These are phyloP conservation scores for Globisporangium cystogenes DNA, from an alignment of 352 stramenopile genomes.

Conservation along the genomic window DNA sequence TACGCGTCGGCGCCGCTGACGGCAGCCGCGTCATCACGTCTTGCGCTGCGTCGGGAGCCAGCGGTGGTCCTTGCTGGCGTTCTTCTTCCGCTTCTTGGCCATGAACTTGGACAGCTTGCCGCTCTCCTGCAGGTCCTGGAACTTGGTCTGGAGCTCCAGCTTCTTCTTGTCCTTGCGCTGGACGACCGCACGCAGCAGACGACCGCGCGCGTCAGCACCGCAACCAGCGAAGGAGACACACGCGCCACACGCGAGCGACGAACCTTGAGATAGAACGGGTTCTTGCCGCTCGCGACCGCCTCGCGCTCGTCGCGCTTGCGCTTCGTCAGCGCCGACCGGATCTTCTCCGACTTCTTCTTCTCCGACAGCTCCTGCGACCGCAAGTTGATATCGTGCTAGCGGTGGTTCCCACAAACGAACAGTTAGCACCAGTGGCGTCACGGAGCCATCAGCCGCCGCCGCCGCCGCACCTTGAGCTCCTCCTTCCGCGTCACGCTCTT, in stretches of 20 bases:
- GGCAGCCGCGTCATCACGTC: constrained; percentile 11
- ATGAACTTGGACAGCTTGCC: constrained; percentile 91
- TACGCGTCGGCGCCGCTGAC: too few relatives aligned
- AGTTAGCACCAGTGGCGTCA: neutral
- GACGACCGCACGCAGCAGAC: constrained; percentile 1
- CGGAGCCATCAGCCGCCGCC: neutral
- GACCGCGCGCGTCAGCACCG: neutral
- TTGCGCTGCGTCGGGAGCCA: constrained; percentile 87
- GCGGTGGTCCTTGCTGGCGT: constrained; percentile 90
- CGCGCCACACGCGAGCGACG: neutral
- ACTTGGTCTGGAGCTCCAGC: constrained; percentile 87
- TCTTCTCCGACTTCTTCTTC: constrained; percentile 75
- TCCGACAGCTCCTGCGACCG: constrained; percentile 62
- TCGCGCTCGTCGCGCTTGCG: constrained; percentile 84
- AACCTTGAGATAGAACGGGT: constrained; percentile 89
- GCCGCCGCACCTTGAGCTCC: constrained; percentile 57
- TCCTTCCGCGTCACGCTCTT: constrained; percentile 70
- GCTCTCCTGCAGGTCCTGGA: constrained; percentile 84
- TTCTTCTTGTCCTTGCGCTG: constrained; percentile 90
- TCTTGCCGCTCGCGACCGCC: constrained; percentile 87
- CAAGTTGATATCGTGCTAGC: constrained; percentile 61
- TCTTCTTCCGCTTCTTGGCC: constrained; percentile 92
- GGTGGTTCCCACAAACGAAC: neutral
- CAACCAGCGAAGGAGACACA: neutral
- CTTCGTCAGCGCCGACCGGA: constrained; percentile 63